These are phyloP conservation scores for Garcia nutans DNA, from an alignment of 345 rosid species.

Conservation along the genomic window DNA sequence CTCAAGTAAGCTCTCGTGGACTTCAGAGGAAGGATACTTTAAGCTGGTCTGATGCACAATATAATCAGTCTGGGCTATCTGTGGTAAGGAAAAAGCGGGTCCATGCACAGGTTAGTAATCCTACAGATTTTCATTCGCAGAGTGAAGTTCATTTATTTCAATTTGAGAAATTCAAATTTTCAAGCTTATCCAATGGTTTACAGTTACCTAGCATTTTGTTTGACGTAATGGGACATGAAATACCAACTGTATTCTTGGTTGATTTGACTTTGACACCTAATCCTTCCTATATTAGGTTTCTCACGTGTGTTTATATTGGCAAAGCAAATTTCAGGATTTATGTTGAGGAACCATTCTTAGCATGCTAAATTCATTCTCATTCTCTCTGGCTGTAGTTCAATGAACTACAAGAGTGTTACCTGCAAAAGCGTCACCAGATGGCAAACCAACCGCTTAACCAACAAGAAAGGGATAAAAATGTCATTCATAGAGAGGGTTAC, in stretches of 20 bases:
- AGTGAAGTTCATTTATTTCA: background rate
- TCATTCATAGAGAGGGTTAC: constrained; percentile 76
- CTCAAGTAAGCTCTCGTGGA: constrained; percentile 66
- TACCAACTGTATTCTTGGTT: background rate
- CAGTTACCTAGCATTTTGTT: background rate
- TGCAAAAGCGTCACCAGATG: constrained; percentile 84
- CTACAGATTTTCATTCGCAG: background rate
- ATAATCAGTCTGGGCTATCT: constrained; percentile 66
- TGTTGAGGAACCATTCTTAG: background rate
- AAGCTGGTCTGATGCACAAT: constrained; percentile 70
- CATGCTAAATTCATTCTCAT: constrained; percentile 1
- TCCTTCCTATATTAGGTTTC: background rate
- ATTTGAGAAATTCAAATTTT: constrained; percentile 1
- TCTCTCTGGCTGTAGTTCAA: constrained; percentile 54
- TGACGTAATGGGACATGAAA: background rate
- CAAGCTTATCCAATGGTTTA: background rate
- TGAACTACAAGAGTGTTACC: constrained; percentile 93
- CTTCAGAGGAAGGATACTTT: constrained; percentile 64
- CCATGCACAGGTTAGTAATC: constrained; percentile 74
- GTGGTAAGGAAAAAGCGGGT: constrained; percentile 85
- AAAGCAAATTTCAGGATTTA: background rate
- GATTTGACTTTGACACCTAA: background rate
- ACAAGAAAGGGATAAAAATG: constrained; percentile 61
- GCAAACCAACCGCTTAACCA: constrained; percentile 55
- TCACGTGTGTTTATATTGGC: background rate